Base-by-base conservation (phyloP, 2,329 filamentous ascomycete species). In the Hirsutella minnesotensis region DNA sequence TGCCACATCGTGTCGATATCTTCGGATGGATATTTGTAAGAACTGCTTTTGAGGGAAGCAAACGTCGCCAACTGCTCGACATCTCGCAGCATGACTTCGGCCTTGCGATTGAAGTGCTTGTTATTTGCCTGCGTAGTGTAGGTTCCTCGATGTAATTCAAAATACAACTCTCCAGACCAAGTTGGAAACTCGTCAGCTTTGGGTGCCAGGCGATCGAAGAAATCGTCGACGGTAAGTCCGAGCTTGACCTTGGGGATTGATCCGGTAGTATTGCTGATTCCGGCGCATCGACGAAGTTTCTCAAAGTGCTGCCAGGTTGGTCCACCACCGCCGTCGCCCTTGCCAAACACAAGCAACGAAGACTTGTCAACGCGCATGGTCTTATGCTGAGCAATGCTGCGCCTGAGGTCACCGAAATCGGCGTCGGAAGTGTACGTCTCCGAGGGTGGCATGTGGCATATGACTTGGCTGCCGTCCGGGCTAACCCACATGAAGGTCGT, bases 401-500 rank as follows among this genome's bases (percentile, higher is more conserved):
- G 79, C 61, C 79, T 90, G 37, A 98, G 79, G 59, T 98, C 92
- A 19, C 90, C 89, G 65, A 96, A 95, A 62, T 96, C 81, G 21
- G 92, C 92, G 53, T 89, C 82, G 3, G 92, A 85, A 5, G 90
- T 96, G 61, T 98, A 96, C 0, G 92, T 96, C 65, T 98, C 89
- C 2, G 86, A 78, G 2, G 92, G 92, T 3, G 89, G 80, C 92
- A 98, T 98, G 58, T 98, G 92, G 62, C 90, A 96, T 48, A 98
- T 79, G 51, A 98, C 92, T 58, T 96, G 92, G 56, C 86, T 94
- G 45, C 92, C 90, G 60, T 98, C 92, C 13, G 95, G 77, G 12
- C 88, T 79, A 27, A 98, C 89, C 92, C 92, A 98, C 63, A 95
- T 95, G 72, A 98, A 98, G 0, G 92, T 96, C 5, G 92, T 96